Evolutionary conservation across 192 early-diverging fungal species (phyloP).

Genomic region (Allomyces macrogynus): DNA sequence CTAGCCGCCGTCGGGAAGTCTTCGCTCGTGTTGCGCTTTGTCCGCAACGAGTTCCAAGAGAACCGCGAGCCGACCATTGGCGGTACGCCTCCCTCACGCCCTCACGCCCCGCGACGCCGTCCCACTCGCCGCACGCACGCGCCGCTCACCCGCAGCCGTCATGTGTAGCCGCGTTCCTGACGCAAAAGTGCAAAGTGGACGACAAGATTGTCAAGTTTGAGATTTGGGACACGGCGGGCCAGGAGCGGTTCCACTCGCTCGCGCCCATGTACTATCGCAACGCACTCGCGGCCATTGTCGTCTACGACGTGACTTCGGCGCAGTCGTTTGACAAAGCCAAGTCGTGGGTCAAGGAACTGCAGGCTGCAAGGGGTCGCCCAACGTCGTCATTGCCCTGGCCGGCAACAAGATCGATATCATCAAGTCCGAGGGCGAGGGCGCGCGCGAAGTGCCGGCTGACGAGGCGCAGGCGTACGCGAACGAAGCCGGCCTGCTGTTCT

Average conservation of each 20-base stretch:
- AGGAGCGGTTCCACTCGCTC: slow-evolving; percentile 48
- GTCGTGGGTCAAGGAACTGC: slow-evolving; percentile 50
- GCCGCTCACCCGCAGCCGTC: too few relatives aligned
- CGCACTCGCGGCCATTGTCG: slow-evolving; percentile 49
- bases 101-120: too few relatives aligned
- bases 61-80: slow-evolving; percentile 99
- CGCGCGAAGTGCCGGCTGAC: neutral
- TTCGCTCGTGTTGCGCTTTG: slow-evolving; percentile 82
- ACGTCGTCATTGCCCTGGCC: slow-evolving; percentile 50
- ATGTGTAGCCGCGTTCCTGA: slow-evolving; percentile 51
- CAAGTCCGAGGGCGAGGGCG: neutral
- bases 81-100: slow-evolving; percentile 12
- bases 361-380: slow-evolving; percentile 49
- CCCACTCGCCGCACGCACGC: too few relatives aligned
- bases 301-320: slow-evolving; percentile 54
- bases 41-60: slow-evolving; percentile 82
- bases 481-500: slow-evolving; percentile 39
- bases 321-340: slow-evolving; percentile 50
- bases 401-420: slow-evolving; percentile 44
- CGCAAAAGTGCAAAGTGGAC: slow-evolving; percentile 82
- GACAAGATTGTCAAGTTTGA: slow-evolving; percentile 82
- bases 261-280: slow-evolving; percentile 58
- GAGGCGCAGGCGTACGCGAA: slow-evolving; percentile 43
- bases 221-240: slow-evolving; percentile 67
- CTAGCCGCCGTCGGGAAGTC: slow-evolving; percentile 96